Percentiles rank a stretch among this genome's conserved stretches.
Conservation (phyloP, 169 alveolate species). For the Plasmodium cynomolgi region DNA sequence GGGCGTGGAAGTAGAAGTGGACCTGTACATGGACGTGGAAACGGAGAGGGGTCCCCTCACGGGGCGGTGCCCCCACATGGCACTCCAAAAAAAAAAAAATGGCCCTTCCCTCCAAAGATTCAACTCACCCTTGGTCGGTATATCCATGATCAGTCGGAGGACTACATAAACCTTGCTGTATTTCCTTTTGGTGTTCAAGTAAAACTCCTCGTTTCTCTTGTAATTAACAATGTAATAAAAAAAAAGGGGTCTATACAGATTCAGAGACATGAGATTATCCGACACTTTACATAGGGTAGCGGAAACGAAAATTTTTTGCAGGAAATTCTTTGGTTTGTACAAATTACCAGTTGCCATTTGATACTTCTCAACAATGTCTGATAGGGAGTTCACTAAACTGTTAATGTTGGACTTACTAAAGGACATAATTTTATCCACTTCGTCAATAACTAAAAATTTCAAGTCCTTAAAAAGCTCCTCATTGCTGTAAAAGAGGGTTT, state of each 20-base stretch:
- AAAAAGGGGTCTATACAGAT: slow-evolving; percentile 71
- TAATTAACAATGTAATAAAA: slow-evolving; percentile 50
- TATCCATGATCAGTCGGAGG: slow-evolving; percentile 6
- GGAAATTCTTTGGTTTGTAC: slow-evolving; percentile 52
- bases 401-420: slow-evolving; percentile 8
- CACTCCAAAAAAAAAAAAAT: neutral
- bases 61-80: neutral
- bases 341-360: slow-evolving; percentile 6
- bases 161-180: slow-evolving; percentile 10
- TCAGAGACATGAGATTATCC: slow-evolving; percentile 47
- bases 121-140: slow-evolving; percentile 17
- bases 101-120: neutral
- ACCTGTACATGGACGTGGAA: neutral
- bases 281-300: slow-evolving; percentile 71
- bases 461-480: slow-evolving; percentile 70
- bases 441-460: slow-evolving; percentile 77
- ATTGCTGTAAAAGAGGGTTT: slow-evolving; percentile 57
- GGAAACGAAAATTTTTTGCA: slow-evolving; percentile 49
- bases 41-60: neutral
- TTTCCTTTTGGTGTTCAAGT: slow-evolving; percentile 3
- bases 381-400: slow-evolving; percentile 40
- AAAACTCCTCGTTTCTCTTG: slow-evolving; percentile 55
- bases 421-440: slow-evolving; percentile 76
- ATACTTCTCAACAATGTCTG: slow-evolving; percentile 37
- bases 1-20: neutral